Evolutionary conservation across 305 asterid species (phyloP), one percentile per base, ranked within the genome.

Genomic region (Fraxinus dipetala): DNA sequence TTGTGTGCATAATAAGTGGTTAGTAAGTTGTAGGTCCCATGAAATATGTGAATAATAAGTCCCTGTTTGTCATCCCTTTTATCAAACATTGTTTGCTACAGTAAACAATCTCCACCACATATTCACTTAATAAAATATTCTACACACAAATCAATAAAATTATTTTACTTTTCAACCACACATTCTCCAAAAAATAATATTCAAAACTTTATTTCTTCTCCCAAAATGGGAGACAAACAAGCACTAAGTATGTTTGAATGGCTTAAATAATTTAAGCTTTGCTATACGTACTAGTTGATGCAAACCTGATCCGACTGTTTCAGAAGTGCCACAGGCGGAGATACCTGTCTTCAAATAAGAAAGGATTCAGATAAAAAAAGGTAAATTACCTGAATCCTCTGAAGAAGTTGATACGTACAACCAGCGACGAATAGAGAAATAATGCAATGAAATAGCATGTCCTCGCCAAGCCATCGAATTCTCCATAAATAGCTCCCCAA

Each of bases 331-430:
- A 59, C 30, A 59, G 69, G 14, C 69, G 30, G 69, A 20, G 30
- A 59, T 18, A 20, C 30, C 31, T 20, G 30, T 59, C 69, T 59
- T 59, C 69, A 59, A 22, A 20, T 59, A 59, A 8, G 70, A 67
- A 28, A 67, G 18, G 4, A 67, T 26, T 28, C 16, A n/a, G 54
- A 28, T 31, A n/a, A 54, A 24, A 28, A n/a, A 54, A 72, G 30
- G 9, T 56, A 45, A 65, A 13, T 34, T 82, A 95, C 99, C 89
- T 93, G 97, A 95, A 94, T 79, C 99, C 99, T 78, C 89, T 75
- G 89, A 95, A 95, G 91, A 95, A 94, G 87, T 92, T 95, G 91
- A 94, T 87, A 2, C 98, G 91, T 14, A 95, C 99, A 16, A 94
- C 87, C 78, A 94, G 85, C 0, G 99, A 95, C 45, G 86, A 84